phyloP scores from a whole-genome alignment of 805 yeast species.

The Cyberlindnera japonica region DNA sequence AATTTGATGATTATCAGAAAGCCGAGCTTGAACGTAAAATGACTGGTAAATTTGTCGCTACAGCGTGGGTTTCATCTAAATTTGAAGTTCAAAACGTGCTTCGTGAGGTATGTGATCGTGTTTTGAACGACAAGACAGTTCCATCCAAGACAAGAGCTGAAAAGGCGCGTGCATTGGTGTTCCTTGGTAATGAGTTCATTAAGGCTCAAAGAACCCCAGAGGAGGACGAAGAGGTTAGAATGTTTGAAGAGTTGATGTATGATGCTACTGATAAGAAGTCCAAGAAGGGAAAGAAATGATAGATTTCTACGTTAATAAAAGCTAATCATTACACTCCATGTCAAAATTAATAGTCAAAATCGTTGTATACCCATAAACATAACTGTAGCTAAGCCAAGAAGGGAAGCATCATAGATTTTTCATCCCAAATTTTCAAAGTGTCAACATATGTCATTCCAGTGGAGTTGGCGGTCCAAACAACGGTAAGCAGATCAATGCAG shows the following conservation, averaged over 20 bases:
- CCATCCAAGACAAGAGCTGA: conserved; percentile 56
- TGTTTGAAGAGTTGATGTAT: conserved; percentile 89
- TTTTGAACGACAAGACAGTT: conserved; percentile 66
- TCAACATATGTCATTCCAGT: conserved; percentile 7
- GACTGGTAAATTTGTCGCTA: conserved; percentile 85
- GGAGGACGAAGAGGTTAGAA: conserved; percentile 88
- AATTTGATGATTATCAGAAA: conserved; percentile 52
- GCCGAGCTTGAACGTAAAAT: conserved; percentile 78
- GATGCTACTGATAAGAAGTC: conserved; percentile 51
- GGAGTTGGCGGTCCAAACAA: conserved; percentile 6
- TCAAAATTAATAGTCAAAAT: no score
- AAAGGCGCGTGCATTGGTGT: conserved; percentile 75
- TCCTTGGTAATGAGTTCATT: conserved; percentile 68
- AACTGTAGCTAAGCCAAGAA: conserved; percentile 3
- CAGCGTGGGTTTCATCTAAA: conserved; percentile 93
- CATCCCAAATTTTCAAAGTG: conserved; percentile 3
- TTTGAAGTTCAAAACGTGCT: conserved; percentile 79
- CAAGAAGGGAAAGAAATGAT: no score
- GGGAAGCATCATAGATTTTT: conserved; percentile 5
- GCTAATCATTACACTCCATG: no score
- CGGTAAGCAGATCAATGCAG: conserved; percentile 3
- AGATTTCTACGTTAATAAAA: no score
- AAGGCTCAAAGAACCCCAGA: conserved; percentile 70
- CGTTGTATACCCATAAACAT: not conserved
- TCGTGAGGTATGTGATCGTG: conserved; percentile 77